Conservation (phyloP, 768 basidiomycete species). For the Trametes sanguinea region DNA sequence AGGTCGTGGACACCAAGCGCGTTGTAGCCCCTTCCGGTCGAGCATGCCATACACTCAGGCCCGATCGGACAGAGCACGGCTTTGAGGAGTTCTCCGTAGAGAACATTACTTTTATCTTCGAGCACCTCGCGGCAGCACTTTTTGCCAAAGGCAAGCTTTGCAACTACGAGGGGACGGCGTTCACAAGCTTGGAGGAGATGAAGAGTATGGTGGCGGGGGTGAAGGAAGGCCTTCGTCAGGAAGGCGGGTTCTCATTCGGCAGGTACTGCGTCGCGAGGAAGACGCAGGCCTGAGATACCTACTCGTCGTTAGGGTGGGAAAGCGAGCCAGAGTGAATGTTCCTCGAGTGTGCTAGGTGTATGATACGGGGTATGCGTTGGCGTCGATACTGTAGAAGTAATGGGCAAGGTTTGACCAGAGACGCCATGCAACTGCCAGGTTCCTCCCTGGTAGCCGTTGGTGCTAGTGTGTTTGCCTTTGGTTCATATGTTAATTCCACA, state of each 20-base stretch:
- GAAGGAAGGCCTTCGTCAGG: not conserved
- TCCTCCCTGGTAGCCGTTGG: no score
- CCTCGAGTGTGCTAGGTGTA: no score
- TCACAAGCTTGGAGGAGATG: not conserved
- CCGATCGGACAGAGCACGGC: not conserved
- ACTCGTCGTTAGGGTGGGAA: not conserved
- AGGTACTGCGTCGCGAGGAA: not conserved
- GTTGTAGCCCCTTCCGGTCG: not conserved
- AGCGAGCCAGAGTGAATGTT: no score
- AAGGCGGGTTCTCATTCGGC: not conserved
- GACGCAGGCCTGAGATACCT: not conserved
- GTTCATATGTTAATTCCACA: no score
- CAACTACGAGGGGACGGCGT: not conserved
- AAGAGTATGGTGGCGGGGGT: not conserved
- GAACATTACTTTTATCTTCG: not conserved
- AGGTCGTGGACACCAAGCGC: constrained; percentile 1
- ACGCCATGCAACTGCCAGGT: no score
- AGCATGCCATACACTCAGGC: not conserved
- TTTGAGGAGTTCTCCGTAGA: not conserved
- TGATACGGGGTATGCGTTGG: no score
- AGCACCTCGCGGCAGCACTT: not conserved
- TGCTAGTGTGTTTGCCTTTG: no score
- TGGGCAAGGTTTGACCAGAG: no score
- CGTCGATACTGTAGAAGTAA: no score
- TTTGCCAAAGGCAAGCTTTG: not conserved